Evolutionary conservation across 441 rosid genomes (phyloP).

Genomic region (Populus hybrid): DNA sequence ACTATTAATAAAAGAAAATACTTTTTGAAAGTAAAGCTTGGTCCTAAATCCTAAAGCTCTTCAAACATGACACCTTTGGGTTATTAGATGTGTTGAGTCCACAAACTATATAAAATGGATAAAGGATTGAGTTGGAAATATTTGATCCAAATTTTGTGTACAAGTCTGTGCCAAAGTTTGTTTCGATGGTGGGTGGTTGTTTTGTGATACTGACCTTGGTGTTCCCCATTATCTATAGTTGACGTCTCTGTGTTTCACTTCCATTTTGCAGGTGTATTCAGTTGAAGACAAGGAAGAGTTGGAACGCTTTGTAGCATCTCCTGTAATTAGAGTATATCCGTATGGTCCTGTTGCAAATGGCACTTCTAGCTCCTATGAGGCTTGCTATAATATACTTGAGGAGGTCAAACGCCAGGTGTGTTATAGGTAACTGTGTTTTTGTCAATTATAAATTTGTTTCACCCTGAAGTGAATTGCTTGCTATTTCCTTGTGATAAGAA

Average conservation of each 20-base stretch:
- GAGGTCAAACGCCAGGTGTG: constrained; percentile 64
- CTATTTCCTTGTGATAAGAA: constrained; percentile 30
- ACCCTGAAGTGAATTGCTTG: constrained; percentile 19
- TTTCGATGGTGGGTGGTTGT: not conserved
- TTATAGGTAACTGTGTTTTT: constrained; percentile 17
- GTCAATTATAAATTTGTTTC: constrained; percentile 18
- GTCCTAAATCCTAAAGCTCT: not conserved
- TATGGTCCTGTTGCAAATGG: constrained; percentile 49
- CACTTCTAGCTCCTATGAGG: constrained; percentile 29
- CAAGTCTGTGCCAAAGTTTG: not conserved
- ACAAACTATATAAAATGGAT: not conserved
- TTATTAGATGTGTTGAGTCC: not conserved
- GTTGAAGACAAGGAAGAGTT: constrained; percentile 66
- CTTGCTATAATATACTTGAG: constrained; percentile 41
- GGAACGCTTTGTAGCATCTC: constrained; percentile 69
- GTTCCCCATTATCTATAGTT: not conserved
- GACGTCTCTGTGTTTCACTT: constrained; percentile 1
- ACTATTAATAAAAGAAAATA: no score
- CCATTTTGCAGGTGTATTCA: constrained; percentile 60
- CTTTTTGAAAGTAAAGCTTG: not conserved
- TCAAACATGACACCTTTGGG: not conserved
- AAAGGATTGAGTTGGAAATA: not conserved
- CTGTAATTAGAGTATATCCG: constrained; percentile 55
- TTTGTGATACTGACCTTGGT: constrained; percentile 1
- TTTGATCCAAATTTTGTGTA: not conserved